A percentile compares a stretch with the other conserved stretches of the same genome.
Conservation (phyloP, 139 green algal species). For the Picochlorum sp. region DNA sequence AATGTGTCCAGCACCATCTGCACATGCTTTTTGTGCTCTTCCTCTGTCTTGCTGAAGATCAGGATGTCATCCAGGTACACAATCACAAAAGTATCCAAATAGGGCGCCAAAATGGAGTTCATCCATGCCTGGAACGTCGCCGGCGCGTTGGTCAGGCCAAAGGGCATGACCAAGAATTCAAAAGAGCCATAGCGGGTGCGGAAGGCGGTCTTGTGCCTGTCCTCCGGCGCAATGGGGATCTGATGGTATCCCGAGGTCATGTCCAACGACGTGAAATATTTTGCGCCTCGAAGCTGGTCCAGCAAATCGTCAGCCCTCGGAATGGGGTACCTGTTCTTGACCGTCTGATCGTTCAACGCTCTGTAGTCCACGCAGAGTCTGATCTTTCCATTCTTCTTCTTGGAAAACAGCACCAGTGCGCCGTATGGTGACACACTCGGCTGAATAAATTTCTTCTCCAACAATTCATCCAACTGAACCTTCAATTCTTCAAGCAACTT, state of each 20-base stretch:
- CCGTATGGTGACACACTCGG: no score
- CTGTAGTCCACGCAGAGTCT: constrained; percentile 50
- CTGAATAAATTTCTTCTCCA: no score
- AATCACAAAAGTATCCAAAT: constrained; percentile 30
- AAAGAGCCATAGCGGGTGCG: constrained; percentile 15
- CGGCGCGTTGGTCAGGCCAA: constrained; percentile 45
- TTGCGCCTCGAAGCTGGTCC: no score
- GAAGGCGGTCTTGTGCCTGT: no score
- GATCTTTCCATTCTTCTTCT: constrained; percentile 40
- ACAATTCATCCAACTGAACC: no score
- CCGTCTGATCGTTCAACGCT: constrained; percentile 34
- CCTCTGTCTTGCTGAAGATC: constrained; percentile 28
- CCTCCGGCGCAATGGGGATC: no score
- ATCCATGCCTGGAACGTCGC: constrained; percentile 47
- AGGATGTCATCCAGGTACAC: constrained; percentile 64
- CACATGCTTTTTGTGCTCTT: constrained; percentile 37
- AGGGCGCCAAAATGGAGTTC: constrained; percentile 16
- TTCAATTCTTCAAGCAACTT: no score
- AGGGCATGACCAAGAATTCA: constrained; percentile 30
- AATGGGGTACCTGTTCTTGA: constrained; percentile 42
- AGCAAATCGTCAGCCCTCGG: constrained; percentile 35
- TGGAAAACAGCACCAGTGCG: no score
- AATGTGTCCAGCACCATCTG: constrained; percentile 15
- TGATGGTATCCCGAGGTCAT: no score
- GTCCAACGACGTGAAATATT: no score